Conservation (phyloP, 139 green algal species). For the Eudorina sp. region DNA sequence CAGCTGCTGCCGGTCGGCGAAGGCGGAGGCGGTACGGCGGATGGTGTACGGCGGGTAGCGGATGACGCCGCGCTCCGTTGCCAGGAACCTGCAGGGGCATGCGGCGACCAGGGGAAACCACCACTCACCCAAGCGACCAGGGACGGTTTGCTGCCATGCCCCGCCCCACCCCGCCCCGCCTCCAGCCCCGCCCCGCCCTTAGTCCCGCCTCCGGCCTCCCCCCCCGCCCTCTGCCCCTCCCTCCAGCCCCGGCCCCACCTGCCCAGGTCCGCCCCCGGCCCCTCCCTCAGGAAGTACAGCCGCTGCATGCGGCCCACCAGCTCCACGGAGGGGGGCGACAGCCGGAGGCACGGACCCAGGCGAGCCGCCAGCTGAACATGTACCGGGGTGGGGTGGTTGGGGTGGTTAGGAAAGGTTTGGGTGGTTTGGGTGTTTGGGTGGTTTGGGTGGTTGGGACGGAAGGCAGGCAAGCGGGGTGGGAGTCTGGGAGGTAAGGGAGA, state of each 20-base stretch:
- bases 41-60: conserved; percentile 81
- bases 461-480: no score
- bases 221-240: not conserved
- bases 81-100: conserved; percentile 70
- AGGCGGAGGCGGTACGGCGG: conserved; percentile 64
- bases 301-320: conserved; percentile 74
- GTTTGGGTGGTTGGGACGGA: no score
- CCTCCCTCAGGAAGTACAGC: conserved; percentile 86
- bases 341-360: conserved; percentile 13
- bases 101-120: no score
- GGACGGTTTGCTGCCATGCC: no score
- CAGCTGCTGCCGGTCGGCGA: conserved; percentile 68
- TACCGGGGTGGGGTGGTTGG: no score
- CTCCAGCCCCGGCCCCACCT: conserved; percentile 51
- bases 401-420: no score
- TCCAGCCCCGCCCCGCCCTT: not conserved
- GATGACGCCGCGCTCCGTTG: conserved; percentile 71
- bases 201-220: not conserved
- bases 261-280: conserved; percentile 66
- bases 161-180: not conserved
- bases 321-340: not conserved
- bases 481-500: no score
- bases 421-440: no score
- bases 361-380: not conserved
- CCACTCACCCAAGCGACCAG: no score